Percentiles rank a stretch among this genome's conserved stretches.
phyloP scores from a whole-genome alignment of 2,329 filamentous ascomycete species.

The Trichophyton verrucosum region DNA sequence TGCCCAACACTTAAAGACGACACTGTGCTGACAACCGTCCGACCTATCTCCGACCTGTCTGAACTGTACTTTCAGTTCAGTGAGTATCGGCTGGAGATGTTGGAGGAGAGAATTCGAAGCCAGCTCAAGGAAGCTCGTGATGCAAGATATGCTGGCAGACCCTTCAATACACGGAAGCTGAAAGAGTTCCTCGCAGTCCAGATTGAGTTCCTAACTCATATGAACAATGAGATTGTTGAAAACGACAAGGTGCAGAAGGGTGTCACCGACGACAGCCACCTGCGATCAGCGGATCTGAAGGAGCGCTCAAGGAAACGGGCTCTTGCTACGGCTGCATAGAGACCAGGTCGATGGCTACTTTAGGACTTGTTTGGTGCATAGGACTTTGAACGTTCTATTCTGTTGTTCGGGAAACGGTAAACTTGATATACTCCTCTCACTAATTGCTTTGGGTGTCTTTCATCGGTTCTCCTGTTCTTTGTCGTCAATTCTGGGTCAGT shows the following conservation, averaged over 20 bases:
- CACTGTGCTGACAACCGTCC: conserved; percentile 48
- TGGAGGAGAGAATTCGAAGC: conserved; percentile 45
- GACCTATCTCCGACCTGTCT: conserved; percentile 44
- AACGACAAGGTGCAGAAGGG: conserved; percentile 29
- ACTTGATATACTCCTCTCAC: not conserved
- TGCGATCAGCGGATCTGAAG: conserved; percentile 28
- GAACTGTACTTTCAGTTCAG: conserved; percentile 50
- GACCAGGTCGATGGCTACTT: not conserved
- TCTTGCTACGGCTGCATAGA: conserved; percentile 8
- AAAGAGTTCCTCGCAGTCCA: conserved; percentile 20
- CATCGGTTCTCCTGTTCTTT: not conserved
- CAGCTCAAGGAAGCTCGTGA: conserved; percentile 31
- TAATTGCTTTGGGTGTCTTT: not conserved
- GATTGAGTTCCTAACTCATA: conserved; percentile 26
- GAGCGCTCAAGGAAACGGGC: conserved; percentile 18
- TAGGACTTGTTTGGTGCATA: not conserved
- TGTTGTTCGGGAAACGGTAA: not conserved
- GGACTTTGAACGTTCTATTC: not conserved
- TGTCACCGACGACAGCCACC: conserved; percentile 24
- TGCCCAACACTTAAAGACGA: conserved; percentile 46
- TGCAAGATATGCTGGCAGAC: conserved; percentile 21
- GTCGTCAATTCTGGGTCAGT: not conserved
- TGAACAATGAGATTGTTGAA: conserved; percentile 31
- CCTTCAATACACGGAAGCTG: conserved; percentile 21
- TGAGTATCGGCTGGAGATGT: conserved; percentile 51